phyloP scores from a whole-genome alignment of 140 eudicot genomes.

The Senecio squalidus region DNA sequence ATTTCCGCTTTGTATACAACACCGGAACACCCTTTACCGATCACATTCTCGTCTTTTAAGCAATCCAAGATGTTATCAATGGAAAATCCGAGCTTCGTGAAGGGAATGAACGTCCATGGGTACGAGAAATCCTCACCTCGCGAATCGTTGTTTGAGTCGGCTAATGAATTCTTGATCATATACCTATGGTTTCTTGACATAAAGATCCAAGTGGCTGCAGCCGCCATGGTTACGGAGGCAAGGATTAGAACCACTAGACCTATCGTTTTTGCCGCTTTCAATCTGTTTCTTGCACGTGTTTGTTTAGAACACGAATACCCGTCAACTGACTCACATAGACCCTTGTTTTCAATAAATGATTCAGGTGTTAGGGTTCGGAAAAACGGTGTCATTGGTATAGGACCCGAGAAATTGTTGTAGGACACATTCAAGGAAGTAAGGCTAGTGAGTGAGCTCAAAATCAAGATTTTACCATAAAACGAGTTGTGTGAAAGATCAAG shows the following conservation, averaged over 20 bases:
- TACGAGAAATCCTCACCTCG: constrained; percentile 80
- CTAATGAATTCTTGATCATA: constrained; percentile 43
- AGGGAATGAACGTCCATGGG: constrained; percentile 97
- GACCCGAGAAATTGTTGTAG: constrained; percentile 89
- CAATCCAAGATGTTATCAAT: constrained; percentile 83
- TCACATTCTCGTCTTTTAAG: constrained; percentile 77
- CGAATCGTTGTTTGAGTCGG: constrained; percentile 28
- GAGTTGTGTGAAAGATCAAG: constrained; percentile 78
- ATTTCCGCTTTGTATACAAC: constrained; percentile 86
- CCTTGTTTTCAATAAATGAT: constrained; percentile 60
- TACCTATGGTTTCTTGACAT: constrained; percentile 53
- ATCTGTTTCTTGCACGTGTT: constrained; percentile 21
- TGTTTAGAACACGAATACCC: constrained; percentile 76
- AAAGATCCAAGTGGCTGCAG: constrained; percentile 56
- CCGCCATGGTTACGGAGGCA: constrained; percentile 36
- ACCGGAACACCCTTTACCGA: constrained; percentile 92
- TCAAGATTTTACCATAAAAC: constrained; percentile 58
- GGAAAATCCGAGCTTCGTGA: constrained; percentile 70
- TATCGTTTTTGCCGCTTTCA: constrained; percentile 53
- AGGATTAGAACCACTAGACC: constrained; percentile 54
- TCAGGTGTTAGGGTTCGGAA: constrained; percentile 59
- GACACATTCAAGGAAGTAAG: constrained; percentile 78
- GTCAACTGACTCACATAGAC: constrained; percentile 67
- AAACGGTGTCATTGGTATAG: constrained; percentile 77
- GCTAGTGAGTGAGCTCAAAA: constrained; percentile 67